These are phyloP conservation scores for Sphagnurus paluster DNA, from an alignment of 1,284 basidiomycete genomes.

Conservation along the genomic window DNA sequence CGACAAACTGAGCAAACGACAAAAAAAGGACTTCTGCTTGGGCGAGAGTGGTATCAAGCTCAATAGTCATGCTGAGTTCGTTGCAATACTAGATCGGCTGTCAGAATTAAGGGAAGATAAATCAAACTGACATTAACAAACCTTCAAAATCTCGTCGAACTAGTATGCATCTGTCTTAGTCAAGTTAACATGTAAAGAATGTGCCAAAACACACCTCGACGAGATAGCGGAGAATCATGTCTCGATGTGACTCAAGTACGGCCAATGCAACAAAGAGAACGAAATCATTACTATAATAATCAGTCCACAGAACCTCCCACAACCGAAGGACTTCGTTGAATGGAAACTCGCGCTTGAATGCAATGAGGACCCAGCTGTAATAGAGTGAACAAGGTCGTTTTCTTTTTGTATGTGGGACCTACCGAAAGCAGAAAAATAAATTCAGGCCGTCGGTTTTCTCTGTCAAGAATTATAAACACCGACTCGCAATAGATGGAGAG, in stretches of 20 bases:
- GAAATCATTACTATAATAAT: constrained; percentile 86
- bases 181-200: neutral
- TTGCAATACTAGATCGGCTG: constrained; percentile 72
- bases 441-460: constrained; percentile 92
- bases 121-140: constrained; percentile 26
- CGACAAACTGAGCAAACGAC: constrained; percentile 81
- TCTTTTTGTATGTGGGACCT: constrained; percentile 14
- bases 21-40: constrained; percentile 94
- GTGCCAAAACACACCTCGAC: constrained; percentile 61
- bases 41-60: constrained; percentile 86
- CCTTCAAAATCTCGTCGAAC: constrained; percentile 89
- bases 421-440: constrained; percentile 98
- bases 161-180: constrained; percentile 28
- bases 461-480: constrained; percentile 28
- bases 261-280: constrained; percentile 95
- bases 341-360: constrained; percentile 94
- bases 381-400: neutral
- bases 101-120: constrained; percentile 6
- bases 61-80: constrained; percentile 91
- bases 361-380: constrained; percentile 81
- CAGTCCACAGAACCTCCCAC: constrained; percentile 98
- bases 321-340: constrained; percentile 87
- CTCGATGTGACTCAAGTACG: constrained; percentile 90
- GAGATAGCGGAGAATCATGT: constrained; percentile 91
- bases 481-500: neutral